Percentiles rank a stretch among this genome's conserved stretches.
These are phyloP conservation scores for Suillus paluster DNA, from an alignment of 768 basidiomycete species.

Conservation along the genomic window DNA sequence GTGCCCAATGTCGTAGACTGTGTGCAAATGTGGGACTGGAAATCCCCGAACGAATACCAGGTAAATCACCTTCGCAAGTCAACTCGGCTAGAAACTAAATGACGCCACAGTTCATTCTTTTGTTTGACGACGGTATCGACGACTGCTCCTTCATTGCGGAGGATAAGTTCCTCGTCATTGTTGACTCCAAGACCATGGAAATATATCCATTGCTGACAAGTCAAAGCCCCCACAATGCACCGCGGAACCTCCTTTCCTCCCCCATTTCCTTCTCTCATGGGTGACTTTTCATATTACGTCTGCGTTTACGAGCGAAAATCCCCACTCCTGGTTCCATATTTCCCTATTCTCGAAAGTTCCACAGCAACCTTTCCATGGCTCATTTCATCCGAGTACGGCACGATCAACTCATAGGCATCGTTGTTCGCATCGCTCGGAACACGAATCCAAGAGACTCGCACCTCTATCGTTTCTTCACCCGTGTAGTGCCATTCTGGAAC, in stretches of 20 bases:
- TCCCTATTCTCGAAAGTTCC: conserved; percentile 8
- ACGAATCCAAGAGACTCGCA: conserved; percentile 45
- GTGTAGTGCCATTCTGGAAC: conserved; percentile 43
- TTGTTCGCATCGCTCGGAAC: conserved; percentile 48
- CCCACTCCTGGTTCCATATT: neutral
- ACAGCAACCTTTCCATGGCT: neutral
- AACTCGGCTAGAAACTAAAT: neutral
- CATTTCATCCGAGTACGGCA: conserved; percentile 49
- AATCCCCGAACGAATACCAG: conserved; percentile 35
- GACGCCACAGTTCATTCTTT: conserved; percentile 43
- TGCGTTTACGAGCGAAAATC: conserved; percentile 38
- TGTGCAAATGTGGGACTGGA: conserved; percentile 59
- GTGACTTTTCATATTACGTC: conserved; percentile 56
- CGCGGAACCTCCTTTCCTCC: conserved; percentile 40
- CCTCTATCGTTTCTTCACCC: conserved; percentile 55
- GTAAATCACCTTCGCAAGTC: conserved; percentile 27
- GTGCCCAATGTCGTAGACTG: conserved; percentile 44
- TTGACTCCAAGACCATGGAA: conserved; percentile 51
- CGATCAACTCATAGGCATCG: conserved; percentile 56
- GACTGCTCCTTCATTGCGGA: conserved; percentile 57
- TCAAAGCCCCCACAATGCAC: conserved; percentile 37
- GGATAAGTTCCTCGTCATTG: conserved; percentile 50
- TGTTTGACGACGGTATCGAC: conserved; percentile 49
- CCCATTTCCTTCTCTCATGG: conserved; percentile 50
- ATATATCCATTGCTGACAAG: conserved; percentile 46